These are phyloP conservation scores for Peltaster fructicola DNA, from an alignment of 2,329 filamentous ascomycete genomes.

Conservation along the genomic window DNA sequence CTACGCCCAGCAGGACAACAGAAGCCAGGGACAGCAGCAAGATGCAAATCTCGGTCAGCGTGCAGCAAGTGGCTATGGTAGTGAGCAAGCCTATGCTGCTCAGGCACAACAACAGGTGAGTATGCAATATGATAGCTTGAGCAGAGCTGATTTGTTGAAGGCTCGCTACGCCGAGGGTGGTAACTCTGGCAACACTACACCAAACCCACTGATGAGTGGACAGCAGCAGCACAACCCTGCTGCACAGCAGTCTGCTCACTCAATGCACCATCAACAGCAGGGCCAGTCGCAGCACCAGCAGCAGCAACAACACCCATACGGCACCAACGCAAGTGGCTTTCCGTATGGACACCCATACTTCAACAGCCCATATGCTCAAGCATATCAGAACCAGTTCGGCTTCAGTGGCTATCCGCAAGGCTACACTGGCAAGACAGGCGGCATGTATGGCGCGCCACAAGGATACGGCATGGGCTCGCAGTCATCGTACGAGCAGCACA, in stretches of 20 bases:
- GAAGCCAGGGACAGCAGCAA: constrained; percentile 41
- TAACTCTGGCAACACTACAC: constrained; percentile 79
- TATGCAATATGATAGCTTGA: too few relatives aligned
- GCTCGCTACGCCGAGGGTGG: constrained; percentile 60
- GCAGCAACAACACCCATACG: constrained; percentile 31
- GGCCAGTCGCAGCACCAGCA: constrained; percentile 24
- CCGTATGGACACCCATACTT: constrained; percentile 44
- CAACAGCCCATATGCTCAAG: constrained; percentile 42
- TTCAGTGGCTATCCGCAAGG: constrained; percentile 31
- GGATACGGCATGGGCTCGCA: constrained; percentile 38
- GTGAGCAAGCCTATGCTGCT: constrained; percentile 44
- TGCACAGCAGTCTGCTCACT: constrained; percentile 25
- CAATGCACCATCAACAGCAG: constrained; percentile 15
- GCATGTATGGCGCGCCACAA: constrained; percentile 45
- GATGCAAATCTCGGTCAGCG: constrained; percentile 58
- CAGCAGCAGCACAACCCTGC: constrained; percentile 32
- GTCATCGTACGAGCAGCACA: constrained; percentile 43
- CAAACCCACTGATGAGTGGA: constrained; percentile 52
- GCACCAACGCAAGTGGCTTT: constrained; percentile 27
- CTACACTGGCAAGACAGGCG: constrained; percentile 25
- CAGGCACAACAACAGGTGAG: constrained; percentile 36
- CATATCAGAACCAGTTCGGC: constrained; percentile 46
- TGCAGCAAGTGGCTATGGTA: constrained; percentile 57
- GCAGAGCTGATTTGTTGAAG: too few relatives aligned
- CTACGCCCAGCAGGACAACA: constrained; percentile 33